Base-by-base conservation (phyloP, 305 asterid genomes). In the Plantago lanceolata region DNA sequence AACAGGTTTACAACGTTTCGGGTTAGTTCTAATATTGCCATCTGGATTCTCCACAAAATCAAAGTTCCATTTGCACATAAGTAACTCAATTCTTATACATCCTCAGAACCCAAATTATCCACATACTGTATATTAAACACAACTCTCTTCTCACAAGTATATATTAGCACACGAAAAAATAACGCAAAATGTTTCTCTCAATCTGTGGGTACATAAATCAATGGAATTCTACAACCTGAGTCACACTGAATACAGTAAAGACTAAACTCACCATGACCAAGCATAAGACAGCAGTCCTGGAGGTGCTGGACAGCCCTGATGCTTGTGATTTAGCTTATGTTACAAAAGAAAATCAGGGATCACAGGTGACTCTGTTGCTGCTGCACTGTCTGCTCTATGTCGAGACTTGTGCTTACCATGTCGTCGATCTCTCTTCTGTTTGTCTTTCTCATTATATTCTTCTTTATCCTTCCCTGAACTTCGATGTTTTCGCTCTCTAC, bases 311-410 rank as follows among this genome's bases (percentile, higher is more conserved):
- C 9, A n/a, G 6, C 2, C 51, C 40, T 26, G 24, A 57, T 21
- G 28, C 59, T 59, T 40, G 55, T 58, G 35, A 47, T 18, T 48
- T 9, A 40, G 48, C 54, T 68, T 68, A 54, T 70, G 84, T 85
- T 86, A 91, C 63, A 91, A 79, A 47, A 91, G 96, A 83, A 88
- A 91, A 80, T 91, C 97, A 26, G 92, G 97, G 61, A 88, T 79
- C 11, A 86, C 96, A 3, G 85, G 72, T 52, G 91, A 75, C 64
- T 84, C 84, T 58, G 79, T 84, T 61, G 74, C 80, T 63, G 79
- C 69, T 48, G 73, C 47, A 66, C 70, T 82, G 31, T 86, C 88
- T 56, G 88, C 82, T 79, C 83, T 82, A 44, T 71, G 94, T 60
- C 86, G 70, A 20, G 88, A 79, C 78, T 76, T 91, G 68, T 76